Percentiles rank a stretch among this genome's conserved stretches.
phyloP scores from a whole-genome alignment of 2,329 filamentous ascomycete genomes.

The Monosporascus sp. region DNA sequence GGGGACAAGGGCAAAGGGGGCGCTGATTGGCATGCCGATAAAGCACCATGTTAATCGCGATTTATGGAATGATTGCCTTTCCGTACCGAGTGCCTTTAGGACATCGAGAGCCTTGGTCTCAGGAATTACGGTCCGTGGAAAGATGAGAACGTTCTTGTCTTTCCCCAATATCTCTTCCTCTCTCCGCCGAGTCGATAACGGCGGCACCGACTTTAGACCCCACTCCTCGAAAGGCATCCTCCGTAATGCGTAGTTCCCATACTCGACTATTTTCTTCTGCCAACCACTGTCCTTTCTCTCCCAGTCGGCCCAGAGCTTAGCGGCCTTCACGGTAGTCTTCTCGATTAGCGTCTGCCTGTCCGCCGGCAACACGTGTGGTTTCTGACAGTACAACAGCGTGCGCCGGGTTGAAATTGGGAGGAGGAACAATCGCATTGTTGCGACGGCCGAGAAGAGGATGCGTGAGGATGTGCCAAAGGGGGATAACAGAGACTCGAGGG shows the following conservation, averaged over 20 bases:
- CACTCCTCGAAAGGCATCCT: constrained; percentile 96
- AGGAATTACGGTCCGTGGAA: constrained; percentile 66
- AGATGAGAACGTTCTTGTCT: constrained; percentile 69
- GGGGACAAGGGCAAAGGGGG: constrained; percentile 78
- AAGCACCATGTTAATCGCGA: constrained; percentile 76
- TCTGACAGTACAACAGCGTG: constrained; percentile 88
- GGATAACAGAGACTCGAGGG: background rate
- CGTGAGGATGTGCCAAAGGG: background rate
- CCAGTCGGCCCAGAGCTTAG: constrained; percentile 78
- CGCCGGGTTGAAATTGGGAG: constrained; percentile 88
- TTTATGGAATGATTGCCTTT: constrained; percentile 74
- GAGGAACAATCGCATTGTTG: constrained; percentile 82
- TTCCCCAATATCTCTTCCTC: constrained; percentile 58
- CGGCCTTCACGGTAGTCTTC: constrained; percentile 64
- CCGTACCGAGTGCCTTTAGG: constrained; percentile 68
- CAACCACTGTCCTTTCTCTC: constrained; percentile 79
- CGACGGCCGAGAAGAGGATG: background rate
- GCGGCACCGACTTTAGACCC: constrained; percentile 91
- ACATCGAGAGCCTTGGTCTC: constrained; percentile 58
- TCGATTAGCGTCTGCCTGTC: constrained; percentile 58
- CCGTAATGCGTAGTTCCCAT: constrained; percentile 80
- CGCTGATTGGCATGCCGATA: constrained; percentile 74
- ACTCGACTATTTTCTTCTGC: constrained; percentile 81
- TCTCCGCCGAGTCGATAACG: constrained; percentile 63
- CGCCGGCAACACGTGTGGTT: constrained; percentile 53